Base-by-base conservation (phyloP, 2,329 filamentous ascomycete genomes). In the Aspergillus tanneri region DNA sequence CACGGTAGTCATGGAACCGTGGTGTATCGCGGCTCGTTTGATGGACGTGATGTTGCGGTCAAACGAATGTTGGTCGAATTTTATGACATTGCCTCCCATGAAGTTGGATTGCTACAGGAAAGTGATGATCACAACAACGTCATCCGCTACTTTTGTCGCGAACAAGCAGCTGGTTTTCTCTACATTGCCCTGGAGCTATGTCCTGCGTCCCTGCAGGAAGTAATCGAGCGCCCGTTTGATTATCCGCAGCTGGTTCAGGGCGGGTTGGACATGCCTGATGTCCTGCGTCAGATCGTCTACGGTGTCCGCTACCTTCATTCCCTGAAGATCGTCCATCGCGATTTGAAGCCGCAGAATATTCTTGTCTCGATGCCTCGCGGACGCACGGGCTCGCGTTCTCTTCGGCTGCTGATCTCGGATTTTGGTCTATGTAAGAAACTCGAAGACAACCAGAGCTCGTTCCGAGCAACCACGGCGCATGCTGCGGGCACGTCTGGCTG, bases 401-500 rank as follows among this genome's bases (percentile, higher is more conserved):
- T 90, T 19, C 86, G 92, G n/a, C 79, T 99, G 28, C 82, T 99
- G 4, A 96, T 99, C 27, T 97, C 93, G 0, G 93, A 99, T 68
- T 99, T 99, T 71, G 93, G 93, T 5, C 81, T 99, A 0, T 97
- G 93, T 69, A 99, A 97, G 77, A 97, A 96, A 64, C 76, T 99
- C 12, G 93, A 96, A 55, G 90, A 90, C 46, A 90, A 91, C 5
- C 90, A 96, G 65, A 96, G 90, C 47, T 97, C 92, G 0, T 91
- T 97, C 65, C 87, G 92, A 32, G 91, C 93, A 7, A 96, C 92
- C 3, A 97, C 92, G 0, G 90, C 90, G 10, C 89, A 96, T 63
- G 92, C 92, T 1, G 88, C 88, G 6, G 93, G 93, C 24, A 99
- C 93, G 0, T 90, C 89, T 35, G 93, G 93, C 5, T 99, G 93